Conservation (phyloP, 2,329 filamentous ascomycete species). For the Tolypocladium guangdongense region DNA sequence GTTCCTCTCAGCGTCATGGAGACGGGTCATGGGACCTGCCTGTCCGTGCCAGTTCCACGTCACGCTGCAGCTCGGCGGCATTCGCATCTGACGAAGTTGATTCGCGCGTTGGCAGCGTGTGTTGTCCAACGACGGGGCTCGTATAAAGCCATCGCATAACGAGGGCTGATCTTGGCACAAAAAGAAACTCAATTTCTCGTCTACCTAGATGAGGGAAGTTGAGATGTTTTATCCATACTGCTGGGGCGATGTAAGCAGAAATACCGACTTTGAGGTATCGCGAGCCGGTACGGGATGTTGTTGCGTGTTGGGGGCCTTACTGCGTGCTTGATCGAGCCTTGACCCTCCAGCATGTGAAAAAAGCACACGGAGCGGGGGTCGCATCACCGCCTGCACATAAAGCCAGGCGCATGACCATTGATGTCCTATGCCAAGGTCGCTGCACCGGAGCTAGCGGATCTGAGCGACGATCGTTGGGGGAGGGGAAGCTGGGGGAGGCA, state of each 20-base stretch:
- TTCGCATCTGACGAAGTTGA: neutral
- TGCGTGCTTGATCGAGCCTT: neutral
- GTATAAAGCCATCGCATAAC: neutral
- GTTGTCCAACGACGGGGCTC: neutral
- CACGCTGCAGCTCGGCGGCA: neutral
- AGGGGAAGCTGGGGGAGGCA: neutral
- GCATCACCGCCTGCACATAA: neutral
- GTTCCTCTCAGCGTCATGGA: neutral
- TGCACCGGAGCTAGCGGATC: neutral
- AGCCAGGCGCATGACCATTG: neutral
- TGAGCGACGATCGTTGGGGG: neutral
- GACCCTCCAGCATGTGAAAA: neutral
- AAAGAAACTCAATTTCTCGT: too few species aligned
- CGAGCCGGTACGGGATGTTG: neutral
- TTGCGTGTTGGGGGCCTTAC: too few species aligned
- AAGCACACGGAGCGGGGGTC: neutral
- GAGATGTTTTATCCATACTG: neutral
- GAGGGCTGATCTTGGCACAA: too few species aligned
- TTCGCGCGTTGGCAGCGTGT: neutral
- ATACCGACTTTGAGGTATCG: too few species aligned
- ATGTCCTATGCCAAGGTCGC: neutral
- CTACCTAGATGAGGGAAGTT: too few species aligned
- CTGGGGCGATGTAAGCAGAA: too few species aligned
- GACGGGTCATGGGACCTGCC: neutral
- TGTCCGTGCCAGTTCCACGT: neutral